Evolutionary conservation across 345 rosid species (phyloP), one percentile per base, ranked within the genome.

Genomic region (Reutealis trisperma): DNA sequence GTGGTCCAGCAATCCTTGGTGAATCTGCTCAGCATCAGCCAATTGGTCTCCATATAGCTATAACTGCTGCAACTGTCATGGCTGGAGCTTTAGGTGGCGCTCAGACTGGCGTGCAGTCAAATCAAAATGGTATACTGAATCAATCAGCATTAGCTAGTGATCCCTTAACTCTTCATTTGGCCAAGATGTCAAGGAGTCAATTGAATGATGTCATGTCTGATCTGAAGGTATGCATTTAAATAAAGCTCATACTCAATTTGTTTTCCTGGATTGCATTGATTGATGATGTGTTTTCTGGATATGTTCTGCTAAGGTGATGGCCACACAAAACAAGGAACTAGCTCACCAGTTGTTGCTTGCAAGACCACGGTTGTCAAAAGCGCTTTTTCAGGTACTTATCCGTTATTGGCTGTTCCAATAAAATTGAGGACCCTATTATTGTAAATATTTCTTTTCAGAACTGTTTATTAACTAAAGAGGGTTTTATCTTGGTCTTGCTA

Each of bases 131-230:
- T 68, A 75, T 87, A 22, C 90, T 69, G 66, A 77, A 73, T 58
- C 91, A 81, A 77, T 80, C 88, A 71, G 84, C 87, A 52, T 78
- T 89, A 67, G 73, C 93, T 27, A 90, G 83, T 84, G 99, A 96
- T 78, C 99, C 98, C 44, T 82, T 96, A 70, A 89, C 98, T n/a
- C 93, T 92, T 83, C 93, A 89, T 78, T 83, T 96, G 77, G 97
- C 99, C 68, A 92, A 85, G 73, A 87, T 96, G 94, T 90, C 99
- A 27, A 89, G 94, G 86, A 90, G 72, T 85, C 99, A 93, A 80
- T 89, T 96, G 80, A 85, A 67, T 75, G 99, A 93, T 75, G 82
- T 90, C 77, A 78, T 96, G 68, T 89, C 94, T 11, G 93, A 91
- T 77, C 49, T 96, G 79, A 96, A 96, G 92, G 99, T 92, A 78